phyloP scores from a whole-genome alignment of 78 protist genomes.

The Salpingoeca rosetta region DNA sequence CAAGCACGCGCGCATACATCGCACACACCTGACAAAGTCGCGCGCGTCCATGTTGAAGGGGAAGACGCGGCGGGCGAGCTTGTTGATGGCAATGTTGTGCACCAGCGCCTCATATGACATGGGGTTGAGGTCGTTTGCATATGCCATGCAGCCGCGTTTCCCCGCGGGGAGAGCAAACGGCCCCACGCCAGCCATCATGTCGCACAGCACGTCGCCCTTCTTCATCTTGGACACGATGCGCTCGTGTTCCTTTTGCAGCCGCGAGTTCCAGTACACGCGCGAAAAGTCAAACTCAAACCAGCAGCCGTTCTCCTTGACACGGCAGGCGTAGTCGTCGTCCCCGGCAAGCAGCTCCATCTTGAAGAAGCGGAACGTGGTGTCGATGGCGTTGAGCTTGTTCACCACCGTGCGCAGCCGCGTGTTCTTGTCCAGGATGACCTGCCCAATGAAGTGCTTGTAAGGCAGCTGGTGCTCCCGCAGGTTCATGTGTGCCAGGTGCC shows the following conservation, averaged over 20 bases:
- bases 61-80: constrained; percentile 4
- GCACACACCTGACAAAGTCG: constrained; percentile 30
- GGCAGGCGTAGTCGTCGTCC: constrained; percentile 33
- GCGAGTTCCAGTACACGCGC: constrained; percentile 91
- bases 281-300: constrained; percentile 67
- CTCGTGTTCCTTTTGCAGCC: constrained; percentile 78
- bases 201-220: constrained; percentile 37
- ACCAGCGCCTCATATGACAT: constrained; percentile 36
- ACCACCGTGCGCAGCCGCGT: constrained; percentile 72
- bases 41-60: constrained; percentile 49
- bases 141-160: constrained; percentile 40
- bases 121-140: constrained; percentile 95
- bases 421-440: constrained; percentile 58
- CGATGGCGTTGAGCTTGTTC: constrained; percentile 73
- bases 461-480: constrained; percentile 67
- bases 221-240: constrained; percentile 43
- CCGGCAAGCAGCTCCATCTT: constrained; percentile 88
- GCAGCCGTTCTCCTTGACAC: constrained; percentile 69
- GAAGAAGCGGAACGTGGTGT: constrained; percentile 76
- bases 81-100: constrained; percentile 51
- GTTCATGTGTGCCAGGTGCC: constrained; percentile 89
- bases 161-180: constrained; percentile 93
- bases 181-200: constrained; percentile 91
- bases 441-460: constrained; percentile 72
- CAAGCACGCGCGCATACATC: too few relatives aligned